These are phyloP conservation scores for Musa troglodytarum DNA, from an alignment of 176 grass and related monocot species.

Conservation along the genomic window DNA sequence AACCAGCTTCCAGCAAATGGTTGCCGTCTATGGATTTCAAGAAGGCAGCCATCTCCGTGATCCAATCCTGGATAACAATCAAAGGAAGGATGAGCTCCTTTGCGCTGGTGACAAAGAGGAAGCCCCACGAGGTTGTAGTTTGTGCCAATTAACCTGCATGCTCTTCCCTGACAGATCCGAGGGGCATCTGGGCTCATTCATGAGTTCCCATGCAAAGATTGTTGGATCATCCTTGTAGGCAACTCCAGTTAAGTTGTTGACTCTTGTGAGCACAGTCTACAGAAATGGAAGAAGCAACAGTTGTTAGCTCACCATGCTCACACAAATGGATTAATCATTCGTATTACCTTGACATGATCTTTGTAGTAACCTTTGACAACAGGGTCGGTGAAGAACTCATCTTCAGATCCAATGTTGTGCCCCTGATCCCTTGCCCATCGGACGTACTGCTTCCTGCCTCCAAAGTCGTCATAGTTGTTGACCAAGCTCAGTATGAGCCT, in stretches of 20 bases:
- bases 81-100: not conserved
- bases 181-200: slow-evolving; percentile 94
- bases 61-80: slow-evolving; percentile 48
- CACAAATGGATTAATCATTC: not conserved
- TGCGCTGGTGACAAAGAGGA: too few species aligned
- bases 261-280: slow-evolving; percentile 68
- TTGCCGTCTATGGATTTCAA: slow-evolving; percentile 74
- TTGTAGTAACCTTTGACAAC: slow-evolving; percentile 70
- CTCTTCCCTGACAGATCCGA: slow-evolving; percentile 61
- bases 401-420: slow-evolving; percentile 67
- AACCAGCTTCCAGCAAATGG: slow-evolving; percentile 83
- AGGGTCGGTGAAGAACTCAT: slow-evolving; percentile 81
- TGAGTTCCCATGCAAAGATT: slow-evolving; percentile 95
- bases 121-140: too few species aligned
- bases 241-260: slow-evolving; percentile 73
- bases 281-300: slow-evolving; percentile 2
- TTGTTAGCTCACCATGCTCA: too few species aligned
- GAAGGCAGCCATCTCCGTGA: slow-evolving; percentile 82
- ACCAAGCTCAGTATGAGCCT: slow-evolving; percentile 82
- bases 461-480: slow-evolving; percentile 70
- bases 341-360: slow-evolving; percentile 76
- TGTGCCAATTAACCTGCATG: slow-evolving; percentile 29
- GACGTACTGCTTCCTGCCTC: slow-evolving; percentile 94
- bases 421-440: slow-evolving; percentile 76
- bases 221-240: slow-evolving; percentile 87